Evolutionary conservation across 306 rosid species (phyloP).

Genomic region (Trichosanthes cucumerina): DNA sequence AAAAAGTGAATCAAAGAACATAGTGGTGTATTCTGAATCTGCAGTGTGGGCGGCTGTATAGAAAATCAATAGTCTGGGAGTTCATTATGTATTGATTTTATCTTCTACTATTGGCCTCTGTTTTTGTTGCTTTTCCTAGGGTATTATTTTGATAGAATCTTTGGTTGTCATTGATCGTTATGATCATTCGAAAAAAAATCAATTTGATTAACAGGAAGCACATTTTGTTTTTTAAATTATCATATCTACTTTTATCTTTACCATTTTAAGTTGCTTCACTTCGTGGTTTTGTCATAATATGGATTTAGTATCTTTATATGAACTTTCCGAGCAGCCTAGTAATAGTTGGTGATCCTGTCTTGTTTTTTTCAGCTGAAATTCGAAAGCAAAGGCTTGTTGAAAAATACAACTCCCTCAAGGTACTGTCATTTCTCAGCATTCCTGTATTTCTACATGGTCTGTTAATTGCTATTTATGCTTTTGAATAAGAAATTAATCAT

Average conservation of each 20-base stretch:
- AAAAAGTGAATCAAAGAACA: no score
- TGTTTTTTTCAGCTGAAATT: conserved; percentile 52
- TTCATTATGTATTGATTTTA: not conserved
- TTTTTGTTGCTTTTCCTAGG: not conserved
- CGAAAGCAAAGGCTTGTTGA: conserved; percentile 52
- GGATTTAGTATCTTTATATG: not conserved
- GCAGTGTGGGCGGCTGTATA: not conserved
- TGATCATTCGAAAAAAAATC: not conserved
- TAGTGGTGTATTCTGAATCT: not conserved
- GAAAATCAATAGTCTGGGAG: not conserved
- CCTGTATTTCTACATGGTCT: not conserved
- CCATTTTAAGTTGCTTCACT: not conserved
- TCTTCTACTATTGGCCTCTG: not conserved
- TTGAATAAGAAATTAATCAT: not conserved
- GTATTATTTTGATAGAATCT: not conserved
- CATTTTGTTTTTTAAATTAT: not conserved
- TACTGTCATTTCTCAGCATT: conserved; percentile 7
- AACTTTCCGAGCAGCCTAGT: not conserved
- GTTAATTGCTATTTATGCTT: not conserved
- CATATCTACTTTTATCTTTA: not conserved
- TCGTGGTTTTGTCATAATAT: not conserved
- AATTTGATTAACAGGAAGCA: not conserved
- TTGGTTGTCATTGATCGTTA: not conserved
- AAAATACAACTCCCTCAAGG: conserved; percentile 66
- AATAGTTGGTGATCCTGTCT: not conserved